A percentile compares a stretch with the other conserved stretches of the same genome.
phyloP scores from a whole-genome alignment of 2,329 filamentous ascomycete genomes.

The Niveomyces coronatus region DNA sequence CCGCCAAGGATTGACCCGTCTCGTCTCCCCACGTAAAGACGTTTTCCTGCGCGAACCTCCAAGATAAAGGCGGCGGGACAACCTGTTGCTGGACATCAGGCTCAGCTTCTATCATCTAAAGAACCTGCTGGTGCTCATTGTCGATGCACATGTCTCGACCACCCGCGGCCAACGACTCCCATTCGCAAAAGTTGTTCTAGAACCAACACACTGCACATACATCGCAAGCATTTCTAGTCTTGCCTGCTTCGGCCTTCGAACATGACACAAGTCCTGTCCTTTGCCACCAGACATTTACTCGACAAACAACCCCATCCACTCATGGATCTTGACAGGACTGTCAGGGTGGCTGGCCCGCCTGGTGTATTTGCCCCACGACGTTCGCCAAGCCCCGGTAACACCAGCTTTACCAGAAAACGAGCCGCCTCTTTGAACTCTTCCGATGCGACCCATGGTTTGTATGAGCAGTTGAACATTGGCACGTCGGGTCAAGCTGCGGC shows the following conservation, averaged over 20 bases:
- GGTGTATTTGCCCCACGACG: conserved; percentile 10
- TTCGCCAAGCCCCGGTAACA: conserved; percentile 9
- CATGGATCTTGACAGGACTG: conserved; percentile 15
- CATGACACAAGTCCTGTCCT: conserved; percentile 18
- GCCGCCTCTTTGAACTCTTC: conserved; percentile 35
- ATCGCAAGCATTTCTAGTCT: conserved; percentile 1
- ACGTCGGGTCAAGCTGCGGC: conserved; percentile 18
- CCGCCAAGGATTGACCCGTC: no score
- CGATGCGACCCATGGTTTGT: conserved; percentile 29
- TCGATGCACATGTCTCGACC: no score
- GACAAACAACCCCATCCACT: conserved; percentile 14
- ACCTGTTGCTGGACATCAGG: no score
- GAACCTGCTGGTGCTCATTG: no score
- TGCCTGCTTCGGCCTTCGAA: conserved; percentile 9
- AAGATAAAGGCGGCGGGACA: no score
- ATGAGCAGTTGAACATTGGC: conserved; percentile 20
- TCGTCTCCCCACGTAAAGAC: no score
- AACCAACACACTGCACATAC: no score
- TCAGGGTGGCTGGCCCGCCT: conserved; percentile 10
- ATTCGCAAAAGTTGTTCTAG: no score
- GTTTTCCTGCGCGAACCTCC: no score
- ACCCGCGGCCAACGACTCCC: no score
- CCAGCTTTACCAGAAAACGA: conserved; percentile 27
- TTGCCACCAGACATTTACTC: conserved; percentile 16
- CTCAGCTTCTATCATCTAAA: no score